Evolutionary conservation across 2,329 filamentous ascomycete genomes (phyloP), one percentile per base, ranked within the genome.

Genomic region (Didymella keratinophila): DNA sequence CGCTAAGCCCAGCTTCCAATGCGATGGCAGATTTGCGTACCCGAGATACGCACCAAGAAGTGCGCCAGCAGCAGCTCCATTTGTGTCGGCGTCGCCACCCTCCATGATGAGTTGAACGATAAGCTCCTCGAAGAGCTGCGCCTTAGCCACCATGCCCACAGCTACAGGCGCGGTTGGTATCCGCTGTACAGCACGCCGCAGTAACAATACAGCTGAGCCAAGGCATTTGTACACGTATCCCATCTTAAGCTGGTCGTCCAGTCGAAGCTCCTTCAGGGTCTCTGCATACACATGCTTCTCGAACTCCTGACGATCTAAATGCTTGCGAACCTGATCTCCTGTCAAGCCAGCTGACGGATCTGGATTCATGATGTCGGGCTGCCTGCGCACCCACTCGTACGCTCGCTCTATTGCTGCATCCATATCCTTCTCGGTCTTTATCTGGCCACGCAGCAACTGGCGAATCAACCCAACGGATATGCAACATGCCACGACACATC

Each of bases 161-260:
- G 16, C 49, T 11, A 46, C 48, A 12, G 34, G 14, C 3, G n/a
- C 8, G 5, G 23, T 41, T 18, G 45, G 44, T 49, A 61, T 43
- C 3, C 47, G 71, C 6, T 78, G 72, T 62, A 84, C 81, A 0
- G 78, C 80, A 18, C 79, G 64, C 2, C 83, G 75, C 9, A 84
- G 69, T 11, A 78, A 68, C 18, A 82, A 62, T 11, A 84, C 72
- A 0, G 81, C 82, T 0, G 81, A 77, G 0, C 82, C 83, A 12
- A 85, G 78, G 4, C 80, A 79, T 69, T 85, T 84, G 69, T 84
- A 84, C 25, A 84, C 82, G 58, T 84, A 84, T 3, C 83, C 83
- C 44, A 85, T 83, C 64, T 79, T 78, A 25, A 67, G 64, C 6
- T 63, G 60, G 18, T 81, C 78, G 57, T 85, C 83, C 18, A 84